These are phyloP conservation scores for Pistacia integerrima DNA, from an alignment of 345 rosid species.

Conservation along the genomic window DNA sequence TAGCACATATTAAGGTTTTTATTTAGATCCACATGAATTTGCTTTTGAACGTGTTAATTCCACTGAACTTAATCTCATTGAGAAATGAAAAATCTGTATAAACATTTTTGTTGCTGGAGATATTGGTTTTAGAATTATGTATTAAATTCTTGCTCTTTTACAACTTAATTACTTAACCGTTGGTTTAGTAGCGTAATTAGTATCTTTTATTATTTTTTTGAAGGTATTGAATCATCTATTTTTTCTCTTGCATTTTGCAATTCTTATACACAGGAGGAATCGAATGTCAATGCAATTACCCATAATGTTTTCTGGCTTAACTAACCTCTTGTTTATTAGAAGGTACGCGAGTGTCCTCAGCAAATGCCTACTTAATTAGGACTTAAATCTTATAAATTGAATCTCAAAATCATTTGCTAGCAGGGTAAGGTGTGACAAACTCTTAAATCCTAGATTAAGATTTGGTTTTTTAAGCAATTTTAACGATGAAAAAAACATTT, in stretches of 20 bases:
- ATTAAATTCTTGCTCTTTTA: background rate
- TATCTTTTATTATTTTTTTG: background rate
- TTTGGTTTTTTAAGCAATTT: no score
- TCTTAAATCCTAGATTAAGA: no score
- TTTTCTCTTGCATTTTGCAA: background rate
- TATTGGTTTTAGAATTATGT: background rate
- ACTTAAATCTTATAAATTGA: no score
- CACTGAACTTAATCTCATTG: background rate
- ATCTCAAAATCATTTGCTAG: no score
- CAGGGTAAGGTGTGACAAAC: no score
- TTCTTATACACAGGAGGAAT: conserved; percentile 43
- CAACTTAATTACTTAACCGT: background rate
- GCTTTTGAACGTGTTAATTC: no score
- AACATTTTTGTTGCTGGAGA: background rate
- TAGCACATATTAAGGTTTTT: no score
- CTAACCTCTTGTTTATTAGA: conserved; percentile 69
- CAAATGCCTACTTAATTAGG: no score
- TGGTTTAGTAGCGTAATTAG: background rate
- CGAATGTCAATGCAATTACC: conserved; percentile 69
- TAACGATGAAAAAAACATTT: no score
- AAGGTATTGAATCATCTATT: background rate
- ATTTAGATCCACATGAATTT: no score
- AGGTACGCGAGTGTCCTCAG: conserved; percentile 41
- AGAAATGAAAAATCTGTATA: background rate
- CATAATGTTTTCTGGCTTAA: conserved; percentile 60